Evolutionary conservation across 345 rosid genomes (phyloP).

Genomic region (Salix koriyanagi): DNA sequence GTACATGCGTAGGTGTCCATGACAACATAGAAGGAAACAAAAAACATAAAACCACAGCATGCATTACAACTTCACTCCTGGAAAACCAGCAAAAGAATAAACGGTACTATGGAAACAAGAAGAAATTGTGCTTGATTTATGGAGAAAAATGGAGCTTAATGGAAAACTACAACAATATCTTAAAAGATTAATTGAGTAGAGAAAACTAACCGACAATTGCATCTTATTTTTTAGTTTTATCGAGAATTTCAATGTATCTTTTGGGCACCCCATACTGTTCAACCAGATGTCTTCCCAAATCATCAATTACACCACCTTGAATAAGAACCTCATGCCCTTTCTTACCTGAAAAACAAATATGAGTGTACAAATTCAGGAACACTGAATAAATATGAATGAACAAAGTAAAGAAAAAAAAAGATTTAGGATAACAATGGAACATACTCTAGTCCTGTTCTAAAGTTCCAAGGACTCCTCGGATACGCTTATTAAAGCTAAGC

Average conservation of each 20-base stretch:
- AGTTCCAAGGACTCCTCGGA: no score
- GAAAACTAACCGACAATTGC: conserved; percentile 11
- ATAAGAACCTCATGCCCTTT: conserved; percentile 83
- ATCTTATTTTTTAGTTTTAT: conserved; percentile 74
- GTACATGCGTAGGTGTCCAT: no score
- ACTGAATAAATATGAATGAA: not conserved
- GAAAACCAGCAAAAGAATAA: no score
- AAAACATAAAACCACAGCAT: no score
- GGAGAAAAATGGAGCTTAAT: no score
- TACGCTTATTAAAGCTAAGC: no score
- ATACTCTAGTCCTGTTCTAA: no score
- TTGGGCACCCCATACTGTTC: conserved; percentile 86
- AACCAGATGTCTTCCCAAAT: conserved; percentile 70
- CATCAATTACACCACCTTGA: conserved; percentile 92
- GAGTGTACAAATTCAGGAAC: not conserved
- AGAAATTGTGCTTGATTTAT: no score
- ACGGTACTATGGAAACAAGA: no score
- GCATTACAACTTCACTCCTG: no score
- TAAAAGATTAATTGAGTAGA: not conserved
- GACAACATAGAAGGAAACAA: no score
- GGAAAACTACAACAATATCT: no score
- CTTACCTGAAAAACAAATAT: conserved; percentile 53
- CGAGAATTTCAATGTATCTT: conserved; percentile 84
- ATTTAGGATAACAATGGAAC: not conserved
- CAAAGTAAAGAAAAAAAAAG: not conserved